These are phyloP conservation scores for Leccinum rimulosum DNA, from an alignment of 768 basidiomycete species.

Conservation along the genomic window DNA sequence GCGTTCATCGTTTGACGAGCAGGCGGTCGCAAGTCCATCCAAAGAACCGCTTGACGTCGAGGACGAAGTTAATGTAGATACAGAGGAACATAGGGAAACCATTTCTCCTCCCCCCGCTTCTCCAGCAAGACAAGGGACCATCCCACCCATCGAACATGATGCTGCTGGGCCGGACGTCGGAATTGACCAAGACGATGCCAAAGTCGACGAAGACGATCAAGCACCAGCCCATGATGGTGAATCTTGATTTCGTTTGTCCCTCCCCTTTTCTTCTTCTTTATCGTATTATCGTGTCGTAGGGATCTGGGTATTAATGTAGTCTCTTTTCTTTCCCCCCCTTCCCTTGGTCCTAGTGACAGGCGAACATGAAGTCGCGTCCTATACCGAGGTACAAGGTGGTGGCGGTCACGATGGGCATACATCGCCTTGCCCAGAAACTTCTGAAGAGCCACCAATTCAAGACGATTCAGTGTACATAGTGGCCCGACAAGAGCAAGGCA, in stretches of 20 bases:
- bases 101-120: constrained; percentile 19
- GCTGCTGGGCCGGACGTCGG: constrained; percentile 16
- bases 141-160: neutral
- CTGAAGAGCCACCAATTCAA: constrained; percentile 10
- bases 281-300: constrained; percentile 24
- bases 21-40: neutral
- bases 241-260: constrained; percentile 33
- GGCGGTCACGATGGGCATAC: constrained; percentile 1
- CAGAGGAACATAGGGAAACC: constrained; percentile 24
- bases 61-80: constrained; percentile 24
- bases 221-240: constrained; percentile 38
- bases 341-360: constrained; percentile 20
- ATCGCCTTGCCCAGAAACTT: neutral
- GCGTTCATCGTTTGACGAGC: constrained; percentile 17
- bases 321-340: neutral
- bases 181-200: constrained; percentile 15
- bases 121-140: constrained; percentile 22
- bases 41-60: constrained; percentile 18
- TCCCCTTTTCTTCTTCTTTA: constrained; percentile 14
- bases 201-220: constrained; percentile 16
- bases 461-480: neutral
- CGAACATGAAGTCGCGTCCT: constrained; percentile 14
- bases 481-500: constrained; percentile 5
- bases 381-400: constrained; percentile 15
- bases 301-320: constrained; percentile 32